Base-by-base conservation (phyloP, 805 yeast genomes). In the Lipomyces anomalus region DNA sequence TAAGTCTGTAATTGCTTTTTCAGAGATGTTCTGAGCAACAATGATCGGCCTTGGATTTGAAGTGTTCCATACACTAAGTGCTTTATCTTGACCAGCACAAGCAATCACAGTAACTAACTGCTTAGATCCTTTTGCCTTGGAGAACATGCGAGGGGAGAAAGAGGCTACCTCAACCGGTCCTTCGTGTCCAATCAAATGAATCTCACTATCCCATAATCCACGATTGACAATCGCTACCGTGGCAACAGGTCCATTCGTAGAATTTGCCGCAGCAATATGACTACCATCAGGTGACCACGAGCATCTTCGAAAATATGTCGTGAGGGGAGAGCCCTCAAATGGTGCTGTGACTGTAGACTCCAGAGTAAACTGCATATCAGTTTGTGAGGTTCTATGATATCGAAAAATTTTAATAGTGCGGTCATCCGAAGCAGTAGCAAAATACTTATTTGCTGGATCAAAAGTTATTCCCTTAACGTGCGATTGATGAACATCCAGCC, bases 381-480 rank as follows among this genome's bases (percentile, higher is more conserved):
- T 60, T 4, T 76, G 70, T 4, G 83, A 76, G 9, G 79, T 74
- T 47, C 80, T 78, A 56, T 87, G 87, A 63, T 89, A 92, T 46
- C 97, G 72, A 61, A 90, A 85, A 22, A 92, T 78, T 47, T 95
- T 75, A 40, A 90, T 80, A 0, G 96, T 83, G 59, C 98, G 73
- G 65, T 92, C 99, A 65, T 92, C 99, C 1, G 95, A 84, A 20
- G 94, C 89, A 0, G 99, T 90, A 5, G 95, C 97, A 68, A 92
- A 92, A 64, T 87, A 92, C 67, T 92, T 92, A 64, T 88, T 88
- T 2, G 98, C 98, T 0, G 99, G 99, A 62, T 92, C 99, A 65
- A 92, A 92, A 1, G 90, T 90, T 9, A 92, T 85, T 46, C 98
- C 97, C 65, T 92, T 92, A 22, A 92, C 97, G 67, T 85, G 90